These are phyloP conservation scores for Saturnispora mendoncae DNA, from an alignment of 805 yeast genomes.

Conservation along the genomic window DNA sequence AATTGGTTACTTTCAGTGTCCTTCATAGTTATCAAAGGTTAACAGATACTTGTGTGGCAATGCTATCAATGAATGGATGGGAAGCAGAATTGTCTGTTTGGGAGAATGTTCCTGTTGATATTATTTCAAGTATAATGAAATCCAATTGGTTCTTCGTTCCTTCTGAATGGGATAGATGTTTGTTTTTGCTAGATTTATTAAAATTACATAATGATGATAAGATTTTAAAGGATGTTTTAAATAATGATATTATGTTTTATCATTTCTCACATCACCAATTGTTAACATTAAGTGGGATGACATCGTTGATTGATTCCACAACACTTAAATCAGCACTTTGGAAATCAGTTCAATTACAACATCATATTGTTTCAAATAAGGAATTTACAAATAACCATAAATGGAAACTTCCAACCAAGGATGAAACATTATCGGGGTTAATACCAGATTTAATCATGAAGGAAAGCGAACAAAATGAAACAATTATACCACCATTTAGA, in stretches of 20 bases:
- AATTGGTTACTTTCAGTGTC: conserved; percentile 6
- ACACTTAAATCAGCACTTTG: conserved; percentile 41
- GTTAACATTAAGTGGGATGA: conserved; percentile 28
- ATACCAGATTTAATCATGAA: conserved; percentile 30
- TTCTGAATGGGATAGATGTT: conserved; percentile 47
- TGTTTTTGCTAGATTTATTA: conserved; percentile 23
- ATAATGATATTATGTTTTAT: conserved; percentile 37
- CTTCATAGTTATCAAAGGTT: conserved; percentile 7
- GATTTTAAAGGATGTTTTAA: conserved; percentile 29
- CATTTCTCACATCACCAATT: conserved; percentile 40
- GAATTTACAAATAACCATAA: conserved; percentile 10
- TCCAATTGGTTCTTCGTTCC: conserved; percentile 46
- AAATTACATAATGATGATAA: conserved; percentile 10
- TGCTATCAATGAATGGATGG: conserved; percentile 41
- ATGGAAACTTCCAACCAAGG: conserved; percentile 38
- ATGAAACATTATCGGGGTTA: conserved; percentile 39
- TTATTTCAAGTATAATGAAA: conserved; percentile 38
- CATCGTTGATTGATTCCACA: conserved; percentile 31
- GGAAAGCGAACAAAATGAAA: conserved; percentile 20
- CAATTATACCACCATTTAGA: conserved; percentile 45
- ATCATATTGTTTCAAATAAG: not conserved
- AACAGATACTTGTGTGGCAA: conserved; percentile 9
- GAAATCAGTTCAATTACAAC: conserved; percentile 37
- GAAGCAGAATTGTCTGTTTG: conserved; percentile 36
- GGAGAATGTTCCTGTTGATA: conserved; percentile 37